phyloP scores from a whole-genome alignment of 1,284 basidiomycete genomes.

The Crepidotus sp. region DNA sequence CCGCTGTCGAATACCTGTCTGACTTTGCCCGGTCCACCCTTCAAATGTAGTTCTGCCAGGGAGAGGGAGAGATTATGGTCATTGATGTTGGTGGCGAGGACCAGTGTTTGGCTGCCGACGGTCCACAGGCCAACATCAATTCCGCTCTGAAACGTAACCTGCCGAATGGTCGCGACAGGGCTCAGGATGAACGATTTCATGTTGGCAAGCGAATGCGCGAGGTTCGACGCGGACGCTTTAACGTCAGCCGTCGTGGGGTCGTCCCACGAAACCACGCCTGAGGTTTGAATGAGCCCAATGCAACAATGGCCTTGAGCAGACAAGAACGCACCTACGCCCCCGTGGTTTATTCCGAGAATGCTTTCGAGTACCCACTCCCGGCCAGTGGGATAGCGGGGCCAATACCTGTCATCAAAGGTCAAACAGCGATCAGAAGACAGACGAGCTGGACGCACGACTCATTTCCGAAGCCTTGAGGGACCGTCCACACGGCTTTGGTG shows the following conservation, averaged over 20 bases:
- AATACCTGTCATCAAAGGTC: constrained; percentile 39
- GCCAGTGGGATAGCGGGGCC: constrained; percentile 57
- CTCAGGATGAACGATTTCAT: constrained; percentile 35
- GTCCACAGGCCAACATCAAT: constrained; percentile 41
- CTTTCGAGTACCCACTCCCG: constrained; percentile 59
- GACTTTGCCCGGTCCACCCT: constrained; percentile 3
- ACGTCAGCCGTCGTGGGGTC: constrained; percentile 57
- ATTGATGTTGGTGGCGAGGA: constrained; percentile 37
- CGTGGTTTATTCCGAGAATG: constrained; percentile 63
- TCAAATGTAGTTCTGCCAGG: constrained; percentile 22
- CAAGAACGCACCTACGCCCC: constrained; percentile 40
- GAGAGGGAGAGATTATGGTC: constrained; percentile 24
- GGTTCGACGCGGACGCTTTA: constrained; percentile 43
- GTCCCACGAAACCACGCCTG: constrained; percentile 60
- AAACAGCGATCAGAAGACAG: not conserved
- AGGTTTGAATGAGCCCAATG: not conserved
- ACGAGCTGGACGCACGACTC: constrained; percentile 34
- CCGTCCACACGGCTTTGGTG: constrained; percentile 61
- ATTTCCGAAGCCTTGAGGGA: constrained; percentile 68
- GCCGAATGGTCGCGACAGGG: constrained; percentile 28
- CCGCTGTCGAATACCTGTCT: constrained; percentile 19
- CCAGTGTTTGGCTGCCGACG: constrained; percentile 29
- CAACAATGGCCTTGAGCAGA: not conserved
- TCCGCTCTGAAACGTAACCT: constrained; percentile 25
- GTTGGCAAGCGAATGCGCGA: constrained; percentile 32